Conservation (phyloP, 805 yeast genomes). For the Cephaloascus albidus region DNA sequence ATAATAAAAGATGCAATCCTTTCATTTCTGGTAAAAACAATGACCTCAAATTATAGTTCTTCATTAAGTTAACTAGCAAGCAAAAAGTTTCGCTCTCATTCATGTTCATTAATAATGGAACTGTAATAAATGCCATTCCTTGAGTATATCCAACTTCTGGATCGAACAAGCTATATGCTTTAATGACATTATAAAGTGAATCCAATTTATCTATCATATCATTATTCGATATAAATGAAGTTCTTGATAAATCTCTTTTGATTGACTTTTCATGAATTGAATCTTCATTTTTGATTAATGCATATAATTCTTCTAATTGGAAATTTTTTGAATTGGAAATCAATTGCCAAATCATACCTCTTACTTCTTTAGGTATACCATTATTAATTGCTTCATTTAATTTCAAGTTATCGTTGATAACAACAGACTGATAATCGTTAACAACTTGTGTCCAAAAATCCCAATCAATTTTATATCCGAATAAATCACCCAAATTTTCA, state of each 20-base stretch:
- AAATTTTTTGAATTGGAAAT: slow-evolving; percentile 71
- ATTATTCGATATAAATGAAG: slow-evolving; percentile 63
- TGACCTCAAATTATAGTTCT: slow-evolving; percentile 69
- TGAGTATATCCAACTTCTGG: slow-evolving; percentile 96
- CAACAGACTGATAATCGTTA: slow-evolving; percentile 63
- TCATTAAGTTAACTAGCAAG: slow-evolving; percentile 73
- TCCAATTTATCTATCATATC: slow-evolving; percentile 47
- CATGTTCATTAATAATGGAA: slow-evolving; percentile 77
- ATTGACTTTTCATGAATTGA: slow-evolving; percentile 70
- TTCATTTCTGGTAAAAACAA: slow-evolving; percentile 87
- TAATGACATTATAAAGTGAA: slow-evolving; percentile 65
- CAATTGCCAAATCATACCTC: slow-evolving; percentile 92
- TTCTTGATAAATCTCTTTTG: slow-evolving; percentile 74
- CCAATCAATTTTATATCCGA: slow-evolving; percentile 52
- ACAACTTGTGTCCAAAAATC: slow-evolving; percentile 83
- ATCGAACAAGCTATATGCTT: slow-evolving; percentile 79
- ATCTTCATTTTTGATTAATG: slow-evolving; percentile 34
- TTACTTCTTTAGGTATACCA: slow-evolving; percentile 78
- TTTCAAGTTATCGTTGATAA: slow-evolving; percentile 48
- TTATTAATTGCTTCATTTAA: slow-evolving; percentile 52
- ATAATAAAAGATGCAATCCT: slow-evolving; percentile 74
- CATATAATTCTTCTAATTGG: slow-evolving; percentile 50
- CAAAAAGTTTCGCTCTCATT: slow-evolving; percentile 81
- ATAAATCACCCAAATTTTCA: slow-evolving; percentile 21
- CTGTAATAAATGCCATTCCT: slow-evolving; percentile 92